Conservation (phyloP, 2,329 filamentous ascomycete genomes). For the Elsinoe necatrix region DNA sequence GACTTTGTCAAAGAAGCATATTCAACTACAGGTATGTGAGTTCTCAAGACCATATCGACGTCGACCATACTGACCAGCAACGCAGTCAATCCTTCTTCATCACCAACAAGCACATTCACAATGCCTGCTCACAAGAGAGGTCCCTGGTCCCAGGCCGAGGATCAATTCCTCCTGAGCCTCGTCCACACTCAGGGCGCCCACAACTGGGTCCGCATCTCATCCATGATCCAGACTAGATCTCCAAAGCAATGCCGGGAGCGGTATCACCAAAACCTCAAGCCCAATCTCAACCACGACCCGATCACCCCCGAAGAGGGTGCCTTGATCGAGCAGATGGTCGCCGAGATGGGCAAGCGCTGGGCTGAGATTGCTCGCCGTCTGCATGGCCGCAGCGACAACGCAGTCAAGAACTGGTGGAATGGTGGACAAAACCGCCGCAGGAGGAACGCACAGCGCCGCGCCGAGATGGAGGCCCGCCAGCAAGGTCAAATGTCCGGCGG, state of each 20-base stretch:
- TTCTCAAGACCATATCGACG: slow-evolving; percentile 12
- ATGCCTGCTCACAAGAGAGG: slow-evolving; percentile 59
- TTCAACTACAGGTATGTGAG: background rate
- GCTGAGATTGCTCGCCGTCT: slow-evolving; percentile 81
- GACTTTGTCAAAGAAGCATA: slow-evolving; percentile 1
- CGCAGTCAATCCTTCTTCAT: slow-evolving; percentile 17
- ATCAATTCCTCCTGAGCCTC: slow-evolving; percentile 59
- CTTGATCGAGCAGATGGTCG: slow-evolving; percentile 68
- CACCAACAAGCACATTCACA: slow-evolving; percentile 20
- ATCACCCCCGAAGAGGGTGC: slow-evolving; percentile 68
- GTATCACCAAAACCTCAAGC: slow-evolving; percentile 85
- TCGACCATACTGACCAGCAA: slow-evolving; percentile 20
- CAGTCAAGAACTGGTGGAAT: slow-evolving; percentile 98
- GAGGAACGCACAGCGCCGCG: slow-evolving; percentile 31
- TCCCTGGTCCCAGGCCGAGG: slow-evolving; percentile 75
- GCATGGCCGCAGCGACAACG: slow-evolving; percentile 82
- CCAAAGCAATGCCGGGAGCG: slow-evolving; percentile 94
- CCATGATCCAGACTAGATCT: slow-evolving; percentile 65
- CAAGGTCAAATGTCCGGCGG: slow-evolving; percentile 20
- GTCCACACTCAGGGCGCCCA: slow-evolving; percentile 64
- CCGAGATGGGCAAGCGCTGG: slow-evolving; percentile 77
- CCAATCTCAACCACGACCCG: slow-evolving; percentile 70
- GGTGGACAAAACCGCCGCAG: slow-evolving; percentile 75
- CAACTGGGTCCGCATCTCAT: slow-evolving; percentile 86
- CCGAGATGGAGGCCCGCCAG: slow-evolving; percentile 27